A percentile compares a stretch with the other conserved stretches of the same genome.
These are phyloP conservation scores for slime mould (Dictyostelium discoideum) DNA, from an alignment of 78 protist genomes.

Conservation along the genomic window DNA sequence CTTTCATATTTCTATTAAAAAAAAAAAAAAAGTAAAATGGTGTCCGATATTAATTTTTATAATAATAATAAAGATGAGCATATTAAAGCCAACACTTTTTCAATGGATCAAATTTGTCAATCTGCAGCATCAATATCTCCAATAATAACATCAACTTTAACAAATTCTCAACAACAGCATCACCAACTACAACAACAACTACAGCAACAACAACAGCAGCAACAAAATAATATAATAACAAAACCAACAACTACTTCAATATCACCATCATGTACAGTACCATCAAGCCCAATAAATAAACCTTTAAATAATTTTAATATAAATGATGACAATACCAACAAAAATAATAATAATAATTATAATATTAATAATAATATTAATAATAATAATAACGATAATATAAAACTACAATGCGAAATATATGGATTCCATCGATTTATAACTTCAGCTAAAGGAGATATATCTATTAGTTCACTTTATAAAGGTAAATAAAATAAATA, in stretches of 20 bases:
- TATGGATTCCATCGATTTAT: background rate
- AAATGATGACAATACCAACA: background rate
- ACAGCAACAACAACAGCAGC: background rate
- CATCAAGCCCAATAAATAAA: background rate
- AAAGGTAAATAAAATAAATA: background rate
- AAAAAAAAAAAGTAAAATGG: background rate
- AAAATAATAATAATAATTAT: background rate
- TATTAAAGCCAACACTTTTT: background rate
- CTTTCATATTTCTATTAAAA: too few species aligned
- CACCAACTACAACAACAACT: background rate
- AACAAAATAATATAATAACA: background rate
- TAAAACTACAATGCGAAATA: background rate
- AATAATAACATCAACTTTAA: background rate
- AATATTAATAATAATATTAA: background rate
- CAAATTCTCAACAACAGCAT: background rate
- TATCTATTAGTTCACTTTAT: background rate
- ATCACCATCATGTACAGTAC: background rate
- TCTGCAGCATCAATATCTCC: background rate
- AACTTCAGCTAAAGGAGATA: background rate
- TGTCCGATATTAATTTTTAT: background rate
- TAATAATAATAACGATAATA: background rate
- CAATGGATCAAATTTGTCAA: background rate
- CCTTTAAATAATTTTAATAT: background rate
- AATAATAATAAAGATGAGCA: background rate
- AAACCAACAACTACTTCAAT: background rate